Percentiles rank a stretch among this genome's conserved stretches.
phyloP scores from a whole-genome alignment of 2,329 filamentous ascomycete genomes.

The Elsinoe ampelina region DNA sequence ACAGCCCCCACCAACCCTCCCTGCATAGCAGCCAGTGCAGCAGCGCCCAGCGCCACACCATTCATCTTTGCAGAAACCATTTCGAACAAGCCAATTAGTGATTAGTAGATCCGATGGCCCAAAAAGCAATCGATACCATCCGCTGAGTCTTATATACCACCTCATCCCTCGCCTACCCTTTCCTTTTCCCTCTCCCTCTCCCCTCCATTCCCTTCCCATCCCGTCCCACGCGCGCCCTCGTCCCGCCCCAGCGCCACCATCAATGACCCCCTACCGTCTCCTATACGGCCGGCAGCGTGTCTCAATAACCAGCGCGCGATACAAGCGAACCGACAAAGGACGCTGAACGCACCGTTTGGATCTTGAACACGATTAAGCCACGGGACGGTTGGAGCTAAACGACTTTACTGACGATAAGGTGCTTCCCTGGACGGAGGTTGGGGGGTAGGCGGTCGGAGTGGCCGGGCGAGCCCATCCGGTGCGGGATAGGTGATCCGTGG shows the following conservation, averaged over 20 bases:
- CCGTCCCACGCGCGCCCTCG: too few relatives aligned
- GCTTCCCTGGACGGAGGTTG: not conserved
- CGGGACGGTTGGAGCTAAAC: not conserved
- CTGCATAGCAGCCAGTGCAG: not conserved
- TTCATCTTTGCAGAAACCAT: not conserved
- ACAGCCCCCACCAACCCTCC: not conserved
- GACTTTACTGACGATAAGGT: slow-evolving; percentile 8
- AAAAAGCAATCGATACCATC: not conserved
- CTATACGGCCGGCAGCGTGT: not conserved
- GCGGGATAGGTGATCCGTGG: too few relatives aligned
- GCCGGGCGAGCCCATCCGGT: too few relatives aligned
- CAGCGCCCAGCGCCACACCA: not conserved
- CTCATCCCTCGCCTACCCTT: too few relatives aligned
- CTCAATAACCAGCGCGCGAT: not conserved
- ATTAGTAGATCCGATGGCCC: not conserved
- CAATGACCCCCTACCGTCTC: too few relatives aligned
- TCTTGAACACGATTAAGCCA: not conserved
- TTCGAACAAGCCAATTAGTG: not conserved
- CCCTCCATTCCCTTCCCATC: too few relatives aligned
- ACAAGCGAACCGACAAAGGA: not conserved
- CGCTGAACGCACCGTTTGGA: not conserved
- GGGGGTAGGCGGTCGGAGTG: not conserved
- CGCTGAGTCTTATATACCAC: not conserved
- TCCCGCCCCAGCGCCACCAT: too few relatives aligned
- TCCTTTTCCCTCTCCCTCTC: too few relatives aligned